Evolutionary conservation across 2,329 filamentous ascomycete genomes (phyloP), one percentile per base, ranked within the genome.

Genomic region (Penicillium polonicum): DNA sequence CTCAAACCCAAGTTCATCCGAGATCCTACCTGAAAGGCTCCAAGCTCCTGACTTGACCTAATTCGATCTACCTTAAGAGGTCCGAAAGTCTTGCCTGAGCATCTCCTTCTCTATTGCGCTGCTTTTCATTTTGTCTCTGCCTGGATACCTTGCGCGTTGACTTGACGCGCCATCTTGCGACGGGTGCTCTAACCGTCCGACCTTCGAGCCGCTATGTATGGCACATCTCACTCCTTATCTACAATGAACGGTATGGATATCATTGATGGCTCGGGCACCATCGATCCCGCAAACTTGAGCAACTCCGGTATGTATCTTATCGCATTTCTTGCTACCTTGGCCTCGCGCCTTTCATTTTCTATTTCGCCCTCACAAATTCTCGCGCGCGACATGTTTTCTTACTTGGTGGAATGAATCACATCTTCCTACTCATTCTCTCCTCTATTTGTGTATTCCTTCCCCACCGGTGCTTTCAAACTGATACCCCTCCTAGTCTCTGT

Each of bases 201-300:
- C 62, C 60, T 67, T 69, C 61, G 69, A 69, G 68, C 68, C 42
- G 51, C 48, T 52, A 80, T 81, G 75, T 80, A 81, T 73, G 75
- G 76, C 70, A 73, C 77, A 54, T 70, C 76, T 65, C 76, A 78
- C 60, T 73, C 76, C 49, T 68, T 74, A 80, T 82, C 85, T 77
- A 83, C 87, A 76, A 88, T 88, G 82, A 88, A 87, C 81, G 85
- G 86, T 78, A 74, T 82, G 68, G 77, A 78, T 57, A 72, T 78
- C 60, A 80, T 83, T 70, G 88, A 89, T 84, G 88, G 90, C 75
- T 88, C 88, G 81, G 90, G 89, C 74, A 95, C 91, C 73, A 94
- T 96, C 82, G 91, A 95, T 82, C 91, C 91, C 75, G 90, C 90
- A 72, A 90, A 89, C 64, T 83, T 96, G 80, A 91, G 89, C 80